phyloP scores from a whole-genome alignment of 1,284 basidiomycete genomes.

The Xerocomus subilludens region DNA sequence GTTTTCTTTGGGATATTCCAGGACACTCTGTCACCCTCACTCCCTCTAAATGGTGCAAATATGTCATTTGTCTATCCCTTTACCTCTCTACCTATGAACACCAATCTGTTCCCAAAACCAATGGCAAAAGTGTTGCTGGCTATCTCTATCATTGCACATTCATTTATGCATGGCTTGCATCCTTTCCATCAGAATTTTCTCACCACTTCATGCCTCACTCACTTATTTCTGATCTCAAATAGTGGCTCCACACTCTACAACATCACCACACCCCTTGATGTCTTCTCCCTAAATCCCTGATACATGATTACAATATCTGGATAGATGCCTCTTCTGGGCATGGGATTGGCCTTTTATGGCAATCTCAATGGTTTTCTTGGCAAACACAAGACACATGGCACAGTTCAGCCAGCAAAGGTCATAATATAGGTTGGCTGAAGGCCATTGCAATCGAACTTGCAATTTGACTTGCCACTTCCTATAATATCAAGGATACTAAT shows the following conservation, averaged over 20 bases:
- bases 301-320: neutral
- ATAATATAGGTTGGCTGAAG: neutral
- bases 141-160: too few relatives aligned
- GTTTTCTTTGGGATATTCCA: too few relatives aligned
- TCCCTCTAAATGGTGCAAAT: too few relatives aligned
- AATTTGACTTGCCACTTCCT: neutral
- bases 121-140: too few relatives aligned
- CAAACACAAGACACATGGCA: neutral
- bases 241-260: neutral
- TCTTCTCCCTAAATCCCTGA: neutral
- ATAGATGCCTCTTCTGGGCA: neutral
- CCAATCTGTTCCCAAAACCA: too few relatives aligned
- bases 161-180: too few relatives aligned
- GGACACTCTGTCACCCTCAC: too few relatives aligned
- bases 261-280: neutral
- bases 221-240: too few relatives aligned
- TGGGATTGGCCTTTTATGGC: neutral
- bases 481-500: neutral
- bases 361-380: neutral
- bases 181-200: too few relatives aligned
- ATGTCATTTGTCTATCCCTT: too few relatives aligned
- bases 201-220: too few relatives aligned
- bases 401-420: neutral
- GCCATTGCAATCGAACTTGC: constrained; percentile 1
- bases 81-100: too few relatives aligned